phyloP scores from a whole-genome alignment of 352 stramenopile species.

The Globisporangium iwayamae region DNA sequence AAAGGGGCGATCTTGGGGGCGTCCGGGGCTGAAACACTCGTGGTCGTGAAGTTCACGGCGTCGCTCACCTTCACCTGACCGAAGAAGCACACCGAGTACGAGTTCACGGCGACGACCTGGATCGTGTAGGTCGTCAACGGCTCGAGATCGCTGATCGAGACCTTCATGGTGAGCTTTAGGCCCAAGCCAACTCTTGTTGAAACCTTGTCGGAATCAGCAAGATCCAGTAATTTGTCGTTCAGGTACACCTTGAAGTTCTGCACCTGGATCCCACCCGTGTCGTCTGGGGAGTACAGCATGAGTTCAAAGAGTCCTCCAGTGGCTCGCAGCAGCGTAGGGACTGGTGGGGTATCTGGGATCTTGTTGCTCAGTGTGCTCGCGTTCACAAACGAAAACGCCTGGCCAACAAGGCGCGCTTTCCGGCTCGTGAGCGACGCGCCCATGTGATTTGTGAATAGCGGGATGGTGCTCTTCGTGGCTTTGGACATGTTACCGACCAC shows the following conservation, averaged over 20 bases:
- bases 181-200: neutral
- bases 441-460: constrained; percentile 24
- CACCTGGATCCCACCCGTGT: constrained; percentile 53
- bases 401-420: constrained; percentile 23
- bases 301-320: constrained; percentile 46
- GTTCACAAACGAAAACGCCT: constrained; percentile 27
- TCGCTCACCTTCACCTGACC: constrained; percentile 21
- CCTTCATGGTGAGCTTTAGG: constrained; percentile 24
- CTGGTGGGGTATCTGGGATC: constrained; percentile 29
- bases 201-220: neutral
- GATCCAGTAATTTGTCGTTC: constrained; percentile 25
- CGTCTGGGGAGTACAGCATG: constrained; percentile 26
- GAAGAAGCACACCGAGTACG: constrained; percentile 46
- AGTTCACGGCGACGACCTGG: constrained; percentile 34
- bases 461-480: constrained; percentile 27
- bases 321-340: constrained; percentile 24
- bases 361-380: constrained; percentile 29
- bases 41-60: constrained; percentile 23
- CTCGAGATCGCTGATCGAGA: constrained; percentile 28
- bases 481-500: constrained; percentile 38
- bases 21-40: constrained; percentile 23
- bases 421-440: constrained; percentile 26
- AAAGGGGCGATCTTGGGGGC: constrained; percentile 21
- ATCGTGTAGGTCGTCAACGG: constrained; percentile 30
- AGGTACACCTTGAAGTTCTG: constrained; percentile 36